These are phyloP conservation scores for Amanita molliuscula DNA, from an alignment of 768 basidiomycete species.

Conservation along the genomic window DNA sequence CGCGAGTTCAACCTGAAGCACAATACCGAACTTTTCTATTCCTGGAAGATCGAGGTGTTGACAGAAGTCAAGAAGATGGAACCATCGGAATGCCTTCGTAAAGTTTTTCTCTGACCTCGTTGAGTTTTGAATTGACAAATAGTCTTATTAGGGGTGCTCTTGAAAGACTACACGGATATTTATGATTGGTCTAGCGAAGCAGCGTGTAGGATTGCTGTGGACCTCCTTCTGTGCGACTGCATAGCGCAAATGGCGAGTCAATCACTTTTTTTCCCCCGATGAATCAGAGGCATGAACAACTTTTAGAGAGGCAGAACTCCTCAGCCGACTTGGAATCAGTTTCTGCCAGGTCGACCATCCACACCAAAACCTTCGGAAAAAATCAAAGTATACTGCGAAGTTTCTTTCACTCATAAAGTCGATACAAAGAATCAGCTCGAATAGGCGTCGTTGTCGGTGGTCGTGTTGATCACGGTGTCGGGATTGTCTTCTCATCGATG, in stretches of 20 bases:
- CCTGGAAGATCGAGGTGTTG: conserved; percentile 7
- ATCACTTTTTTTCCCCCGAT: no score
- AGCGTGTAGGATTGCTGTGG: conserved; percentile 9
- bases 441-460: neutral
- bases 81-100: conserved; percentile 8
- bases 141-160: conserved; percentile 2
- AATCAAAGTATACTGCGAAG: conserved; percentile 12
- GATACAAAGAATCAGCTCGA: neutral
- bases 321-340: neutral
- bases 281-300: neutral
- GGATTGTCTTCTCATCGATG: neutral
- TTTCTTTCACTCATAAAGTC: conserved; percentile 10
- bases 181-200: conserved; percentile 10
- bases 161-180: conserved; percentile 8
- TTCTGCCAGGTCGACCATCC: neutral
- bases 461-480: conserved; percentile 1
- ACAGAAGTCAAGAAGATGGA: conserved; percentile 5
- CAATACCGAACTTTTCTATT: neutral
- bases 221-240: conserved; percentile 10
- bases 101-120: neutral
- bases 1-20: conserved; percentile 4
- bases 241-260: conserved; percentile 5
- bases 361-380: conserved; percentile 9
- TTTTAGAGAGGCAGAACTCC: neutral
- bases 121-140: neutral